phyloP scores from a whole-genome alignment of 305 asterid species.

The Caryopteris hybrid region DNA sequence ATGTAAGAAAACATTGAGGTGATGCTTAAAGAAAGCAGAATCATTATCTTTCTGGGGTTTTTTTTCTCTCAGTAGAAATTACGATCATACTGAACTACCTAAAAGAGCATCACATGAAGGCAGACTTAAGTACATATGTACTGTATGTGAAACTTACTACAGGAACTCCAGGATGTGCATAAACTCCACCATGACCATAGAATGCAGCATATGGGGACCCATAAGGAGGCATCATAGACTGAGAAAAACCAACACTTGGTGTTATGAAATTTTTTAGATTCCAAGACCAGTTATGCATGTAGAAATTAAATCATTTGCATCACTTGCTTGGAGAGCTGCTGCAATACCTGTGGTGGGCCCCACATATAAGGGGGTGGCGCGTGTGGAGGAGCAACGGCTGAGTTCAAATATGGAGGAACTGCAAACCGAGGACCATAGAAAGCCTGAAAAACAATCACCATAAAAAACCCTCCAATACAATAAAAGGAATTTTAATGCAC shows the following conservation, averaged over 20 bases:
- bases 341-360: constrained; percentile 89
- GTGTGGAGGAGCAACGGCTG: constrained; percentile 74
- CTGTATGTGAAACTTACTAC: constrained; percentile 42
- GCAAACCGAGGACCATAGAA: constrained; percentile 92
- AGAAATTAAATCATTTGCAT: neutral
- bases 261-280: neutral
- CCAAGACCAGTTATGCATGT: neutral
- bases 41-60: neutral
- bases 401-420: constrained; percentile 73
- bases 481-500: neutral
- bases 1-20: neutral
- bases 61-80: neutral
- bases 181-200: constrained; percentile 81
- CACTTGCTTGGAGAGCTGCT: neutral
- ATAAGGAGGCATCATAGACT: constrained; percentile 88
- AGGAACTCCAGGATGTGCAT: constrained; percentile 83
- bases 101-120: neutral
- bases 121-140: neutral
- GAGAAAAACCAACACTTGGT: constrained; percentile 12
- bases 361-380: constrained; percentile 85
- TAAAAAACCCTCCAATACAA: neutral
- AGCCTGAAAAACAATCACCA: constrained; percentile 44
- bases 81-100: neutral
- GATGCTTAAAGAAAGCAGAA: neutral
- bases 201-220: constrained; percentile 86